phyloP scores from a whole-genome alignment of 2,329 filamentous ascomycete genomes.

The Venturiaceae sp. region DNA sequence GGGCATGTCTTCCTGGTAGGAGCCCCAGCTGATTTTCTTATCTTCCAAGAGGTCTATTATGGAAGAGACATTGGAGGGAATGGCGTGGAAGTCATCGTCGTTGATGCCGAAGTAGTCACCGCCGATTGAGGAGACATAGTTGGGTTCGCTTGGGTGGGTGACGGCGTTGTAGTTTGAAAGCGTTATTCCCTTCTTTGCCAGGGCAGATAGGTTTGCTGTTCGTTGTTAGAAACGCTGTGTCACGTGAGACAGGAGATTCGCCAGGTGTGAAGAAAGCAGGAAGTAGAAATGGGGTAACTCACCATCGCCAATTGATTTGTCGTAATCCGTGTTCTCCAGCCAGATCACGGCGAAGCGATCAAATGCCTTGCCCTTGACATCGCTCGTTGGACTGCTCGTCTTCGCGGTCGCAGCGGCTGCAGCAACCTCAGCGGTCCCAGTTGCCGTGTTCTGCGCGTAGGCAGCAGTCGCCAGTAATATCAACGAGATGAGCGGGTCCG shows the following conservation, averaged over 20 bases:
- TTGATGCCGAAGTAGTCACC: conserved; percentile 64
- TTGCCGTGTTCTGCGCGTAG: conserved; percentile 35
- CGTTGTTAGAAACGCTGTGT: not conserved
- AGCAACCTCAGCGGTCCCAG: conserved; percentile 39
- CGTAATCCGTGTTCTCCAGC: conserved; percentile 67
- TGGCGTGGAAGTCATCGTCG: conserved; percentile 52
- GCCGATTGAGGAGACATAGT: conserved; percentile 62
- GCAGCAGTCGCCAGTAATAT: conserved; percentile 9
- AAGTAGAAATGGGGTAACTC: conserved; percentile 18
- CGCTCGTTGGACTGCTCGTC: conserved; percentile 49
- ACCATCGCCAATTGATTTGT: conserved; percentile 53
- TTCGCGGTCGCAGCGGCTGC: conserved; percentile 50
- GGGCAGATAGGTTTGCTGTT: conserved; percentile 22
- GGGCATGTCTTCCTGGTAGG: conserved; percentile 72
- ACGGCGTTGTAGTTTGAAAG: conserved; percentile 46
- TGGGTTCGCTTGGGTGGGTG: conserved; percentile 67
- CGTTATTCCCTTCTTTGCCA: conserved; percentile 53
- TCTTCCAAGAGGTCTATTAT: conserved; percentile 33
- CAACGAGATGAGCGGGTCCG: not conserved
- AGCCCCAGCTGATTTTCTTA: conserved; percentile 36
- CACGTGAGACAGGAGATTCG: no score
- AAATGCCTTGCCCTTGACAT: conserved; percentile 62
- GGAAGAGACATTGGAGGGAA: conserved; percentile 28
- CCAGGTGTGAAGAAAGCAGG: no score
- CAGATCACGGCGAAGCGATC: conserved; percentile 64